Evolutionary conservation across 768 basidiomycete genomes (phyloP), one percentile per base, ranked within the genome.

Genomic region (Cystoderma amianthinum): DNA sequence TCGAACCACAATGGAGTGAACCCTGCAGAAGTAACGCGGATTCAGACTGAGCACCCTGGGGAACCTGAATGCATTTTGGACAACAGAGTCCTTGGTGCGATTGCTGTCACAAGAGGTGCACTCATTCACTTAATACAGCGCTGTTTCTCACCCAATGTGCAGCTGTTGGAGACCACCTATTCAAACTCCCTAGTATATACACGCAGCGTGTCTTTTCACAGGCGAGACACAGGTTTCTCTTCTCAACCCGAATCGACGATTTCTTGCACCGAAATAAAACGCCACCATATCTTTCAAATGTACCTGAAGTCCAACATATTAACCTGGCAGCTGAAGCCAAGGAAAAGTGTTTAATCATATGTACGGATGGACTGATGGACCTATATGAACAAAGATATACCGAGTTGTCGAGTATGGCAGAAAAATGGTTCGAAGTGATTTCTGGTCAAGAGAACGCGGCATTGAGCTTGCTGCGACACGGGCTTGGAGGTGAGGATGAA

Each of bases 111-210:
- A 33, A 60, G 77, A 58, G 73, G 77, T 42, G 16, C 9, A 17
- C 17, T 36, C 11, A 5, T n/a, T 13, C 13, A 32, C 16, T 21
- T 21, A 36, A 10, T 24, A 34, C 13, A 36, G 34, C 12, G 6
- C 32, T 23, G 33, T 40, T 9, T 36, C 12, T 43, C 9, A 22
- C 17, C 43, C 25, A 28, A 28, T 28, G 28, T 25, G 19, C 42
- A 80, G 76, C 76, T 11, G 50, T 78, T 36, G 78, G 78, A 5
- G 76, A 80, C 51, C 68, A 68, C 40, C 49, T 62, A 3, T 80
- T 75, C 63, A 78, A 78, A 49, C 59, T 78, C 2, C 76, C 76
- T 5, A 40, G 57, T 1, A 40, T 64, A 6, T 78, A 73, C 50
- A 72, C 74, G 13, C 48, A 63, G 10, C 64, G 65, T 10, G 56